Evolutionary conservation across 805 yeast species (phyloP), one percentile per base, ranked within the genome.

Genomic region (Candida dajiaensis): DNA sequence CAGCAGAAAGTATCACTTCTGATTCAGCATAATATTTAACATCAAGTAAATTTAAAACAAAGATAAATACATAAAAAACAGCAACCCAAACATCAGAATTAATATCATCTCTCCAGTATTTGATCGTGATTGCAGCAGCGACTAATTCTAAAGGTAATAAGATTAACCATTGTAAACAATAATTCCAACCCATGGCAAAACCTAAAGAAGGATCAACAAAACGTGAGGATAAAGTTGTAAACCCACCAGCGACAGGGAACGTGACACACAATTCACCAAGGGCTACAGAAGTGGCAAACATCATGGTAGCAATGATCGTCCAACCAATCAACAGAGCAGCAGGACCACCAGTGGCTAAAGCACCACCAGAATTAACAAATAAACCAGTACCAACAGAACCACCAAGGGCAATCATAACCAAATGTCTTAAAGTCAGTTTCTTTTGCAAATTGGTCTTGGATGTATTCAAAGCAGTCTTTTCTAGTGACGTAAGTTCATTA

Each of bases 351-450:
- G 71, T 68, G 21, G 56, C 62, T 45, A 83, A 65, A 1, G 84
- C 77, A 44, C 72, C 65, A 49, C 86, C 87, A 9, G 84, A 73
- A 47, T 84, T 85, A 43, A 82, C 77, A 50, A 83, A 81, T 48
- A 82, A 66, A 60, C 89, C 87, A 26, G 87, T 80, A 63, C 89
- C 88, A 52, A 83, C 80, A 50, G 82, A 74, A 55, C 87, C 86
- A 50, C 86, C 89, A 45, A 83, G 73, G 35, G 88, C 83, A 66
- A 86, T 86, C 88, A 85, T 81, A 50, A 83, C 81, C 54, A 86
- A 65, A 62, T 86, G 92, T 59, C 90, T 73, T 8, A 71, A 47
- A 1, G 51, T 43, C n/a, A 58, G 48, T 19, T 54, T 50, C 42
- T 56, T 54, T 40, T 58, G 57, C 71, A 68, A 47, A 55, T 64